Evolutionary conservation across 306 rosid species (phyloP).

Genomic region (Phaseolus lunatus): DNA sequence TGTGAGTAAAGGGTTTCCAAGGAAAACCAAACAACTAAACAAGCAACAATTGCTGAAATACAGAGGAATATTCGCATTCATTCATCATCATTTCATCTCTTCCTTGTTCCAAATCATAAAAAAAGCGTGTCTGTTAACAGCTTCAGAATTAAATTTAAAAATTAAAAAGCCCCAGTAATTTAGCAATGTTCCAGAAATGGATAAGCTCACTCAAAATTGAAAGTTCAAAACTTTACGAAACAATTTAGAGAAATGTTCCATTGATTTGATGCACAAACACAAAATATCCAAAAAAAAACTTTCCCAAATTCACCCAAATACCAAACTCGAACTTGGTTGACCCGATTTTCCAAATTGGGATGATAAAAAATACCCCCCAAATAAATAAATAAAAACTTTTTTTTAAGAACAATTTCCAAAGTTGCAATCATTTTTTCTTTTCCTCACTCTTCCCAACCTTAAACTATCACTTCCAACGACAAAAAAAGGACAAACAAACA

Average conservation of each 20-base stretch:
- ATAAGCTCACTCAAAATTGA: not conserved
- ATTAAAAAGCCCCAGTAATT: not conserved
- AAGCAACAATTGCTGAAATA: constrained; percentile 59
- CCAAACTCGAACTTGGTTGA: constrained; percentile 26
- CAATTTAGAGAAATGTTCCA: constrained; percentile 31
- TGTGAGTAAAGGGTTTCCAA: constrained; percentile 64
- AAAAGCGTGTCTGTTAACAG: not conserved
- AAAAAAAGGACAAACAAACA: constrained; percentile 25
- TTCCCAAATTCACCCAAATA: constrained; percentile 15
- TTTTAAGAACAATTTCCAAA: constrained; percentile 26
- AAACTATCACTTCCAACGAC: constrained; percentile 26
- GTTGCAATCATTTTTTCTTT: constrained; percentile 10
- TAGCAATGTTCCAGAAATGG: constrained; percentile 22
- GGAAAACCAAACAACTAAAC: constrained; percentile 44
- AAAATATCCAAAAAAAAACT: not conserved
- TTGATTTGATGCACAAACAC: not conserved
- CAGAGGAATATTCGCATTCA: constrained; percentile 37
- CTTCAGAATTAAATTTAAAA: not conserved
- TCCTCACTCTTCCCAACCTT: constrained; percentile 33
- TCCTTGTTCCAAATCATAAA: constrained; percentile 28
- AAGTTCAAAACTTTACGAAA: constrained; percentile 29
- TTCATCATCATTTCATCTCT: constrained; percentile 15
- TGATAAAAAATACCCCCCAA: constrained; percentile 23
- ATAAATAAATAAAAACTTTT: not conserved
- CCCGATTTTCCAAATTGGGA: constrained; percentile 11